Evolutionary conservation across 2,329 filamentous ascomycete species (phyloP), one percentile per base, ranked within the genome.

Genomic region (Fusarium burgessii): DNA sequence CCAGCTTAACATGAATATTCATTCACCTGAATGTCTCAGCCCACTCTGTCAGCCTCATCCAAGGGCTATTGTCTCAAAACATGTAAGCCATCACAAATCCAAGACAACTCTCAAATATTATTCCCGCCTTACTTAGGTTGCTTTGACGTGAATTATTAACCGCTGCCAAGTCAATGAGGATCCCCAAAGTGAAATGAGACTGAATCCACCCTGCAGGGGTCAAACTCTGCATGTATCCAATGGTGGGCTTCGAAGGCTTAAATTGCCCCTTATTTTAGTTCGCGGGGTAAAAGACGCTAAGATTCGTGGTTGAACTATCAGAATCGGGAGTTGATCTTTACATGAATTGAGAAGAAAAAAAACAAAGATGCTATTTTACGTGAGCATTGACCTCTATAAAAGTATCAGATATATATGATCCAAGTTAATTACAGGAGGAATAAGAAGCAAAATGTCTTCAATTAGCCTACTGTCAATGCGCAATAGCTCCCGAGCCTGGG

Each of bases 231-330:
- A 4, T 7, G 18, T n/a, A 4, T 7, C 55, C 55, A 67, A 47
- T 61, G 17, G 49, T 35, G 20, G 14, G 9, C 7, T 27, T 42
- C n/a, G 20, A 20, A n/a, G 14, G 11, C 23, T 18, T n/a, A 4
- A 4, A 35, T 27, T 35, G 38, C 42, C 62, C 64, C 64, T 55
- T 45, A 14, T 35, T 33, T 43, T 33, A 40, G 33, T 62, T 55
- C 8, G 62, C 62, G 60, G 62, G 62, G 62, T 66, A 66, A 49
- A 43, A 32, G 33, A 36, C 49, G 43, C 62, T 55, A 63, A 46
- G 20, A 12, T 58, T 14, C 33, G 20, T 61, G 55, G 36, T 40
- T 35, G 18, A 7, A 14, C 17, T 20, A 32, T 51, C 18, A 38
- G 20, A 25, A 49, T 42, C 12, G 20, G n/a, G 45, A 29, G 20